A percentile compares a stretch with the other conserved stretches of the same genome.
Conservation (phyloP, 805 yeast species). For the Grigorovia transvaalensis region DNA sequence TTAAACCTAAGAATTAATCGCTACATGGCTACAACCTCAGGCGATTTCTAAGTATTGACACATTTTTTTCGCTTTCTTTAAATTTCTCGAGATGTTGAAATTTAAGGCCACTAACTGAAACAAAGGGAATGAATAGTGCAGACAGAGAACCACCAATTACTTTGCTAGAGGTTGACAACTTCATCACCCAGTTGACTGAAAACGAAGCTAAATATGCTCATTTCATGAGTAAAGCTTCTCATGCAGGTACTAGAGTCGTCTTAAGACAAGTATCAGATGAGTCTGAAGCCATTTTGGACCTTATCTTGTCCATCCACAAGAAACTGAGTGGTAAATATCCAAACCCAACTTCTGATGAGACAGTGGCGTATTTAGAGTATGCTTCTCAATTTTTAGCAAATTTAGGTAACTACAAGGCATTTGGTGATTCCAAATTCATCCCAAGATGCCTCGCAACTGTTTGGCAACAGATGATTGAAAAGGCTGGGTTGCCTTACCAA, state of each 20-base stretch:
- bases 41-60: neutral
- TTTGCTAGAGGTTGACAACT: conserved; percentile 60
- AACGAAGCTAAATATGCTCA: conserved; percentile 69
- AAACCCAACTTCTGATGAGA: conserved; percentile 19
- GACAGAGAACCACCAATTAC: conserved; percentile 62
- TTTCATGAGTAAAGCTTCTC: conserved; percentile 72
- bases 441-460: conserved; percentile 46
- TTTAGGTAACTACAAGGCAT: conserved; percentile 73
- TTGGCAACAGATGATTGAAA: conserved; percentile 31
- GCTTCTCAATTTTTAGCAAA: conserved; percentile 67
- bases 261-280: conserved; percentile 76
- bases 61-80: neutral
- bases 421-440: conserved; percentile 80
- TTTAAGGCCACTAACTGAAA: neutral
- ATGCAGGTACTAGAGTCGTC: conserved; percentile 71
- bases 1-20: too few relatives aligned
- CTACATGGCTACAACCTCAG: too few relatives aligned
- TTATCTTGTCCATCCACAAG: conserved; percentile 52
- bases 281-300: conserved; percentile 63
- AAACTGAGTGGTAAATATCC: conserved; percentile 39
- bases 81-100: neutral
- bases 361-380: conserved; percentile 50
- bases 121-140: conserved; percentile 26
- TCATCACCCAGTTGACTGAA: conserved; percentile 53
- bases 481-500: conserved; percentile 9